Percentiles rank a stretch among this genome's conserved stretches.
Evolutionary conservation across 139 green algal species (phyloP).

Genomic region (Coelastrella sp.): DNA sequence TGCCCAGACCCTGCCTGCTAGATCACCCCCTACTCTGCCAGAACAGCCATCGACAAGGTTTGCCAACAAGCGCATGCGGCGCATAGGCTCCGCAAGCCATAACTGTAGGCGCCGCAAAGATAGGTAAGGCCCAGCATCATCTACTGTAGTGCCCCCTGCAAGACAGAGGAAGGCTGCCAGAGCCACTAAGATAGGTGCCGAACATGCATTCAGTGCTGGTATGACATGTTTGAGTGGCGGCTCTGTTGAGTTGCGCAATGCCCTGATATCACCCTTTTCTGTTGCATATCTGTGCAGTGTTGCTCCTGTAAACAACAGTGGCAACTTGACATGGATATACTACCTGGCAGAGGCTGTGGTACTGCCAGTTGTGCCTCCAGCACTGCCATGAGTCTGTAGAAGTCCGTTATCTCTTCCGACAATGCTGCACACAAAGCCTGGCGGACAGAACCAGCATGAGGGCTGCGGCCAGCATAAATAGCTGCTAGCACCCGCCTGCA

Average conservation of each 20-base stretch:
- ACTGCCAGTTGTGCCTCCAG: constrained; percentile 80
- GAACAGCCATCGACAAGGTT: constrained; percentile 68
- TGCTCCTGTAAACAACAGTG: too few relatives aligned
- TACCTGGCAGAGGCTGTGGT: constrained; percentile 59
- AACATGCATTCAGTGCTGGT: too few relatives aligned
- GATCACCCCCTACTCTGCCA: constrained; percentile 69
- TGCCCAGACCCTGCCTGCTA: constrained; percentile 77
- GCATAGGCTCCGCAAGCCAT: constrained; percentile 87
- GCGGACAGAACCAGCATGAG: constrained; percentile 61
- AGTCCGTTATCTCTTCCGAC: constrained; percentile 78
- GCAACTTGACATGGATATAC: too few relatives aligned
- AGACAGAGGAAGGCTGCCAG: too few relatives aligned
- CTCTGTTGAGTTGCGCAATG: too few relatives aligned
- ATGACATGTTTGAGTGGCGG: too few relatives aligned
- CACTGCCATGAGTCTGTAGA: constrained; percentile 90
- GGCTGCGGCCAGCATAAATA: background rate
- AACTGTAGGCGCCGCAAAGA: constrained; percentile 86
- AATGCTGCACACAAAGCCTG: constrained; percentile 78
- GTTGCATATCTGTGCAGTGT: too few relatives aligned
- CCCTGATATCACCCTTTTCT: too few relatives aligned
- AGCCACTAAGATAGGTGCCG: too few relatives aligned
- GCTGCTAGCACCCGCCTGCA: constrained; percentile 29
- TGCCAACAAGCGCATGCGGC: constrained; percentile 87
- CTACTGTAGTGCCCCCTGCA: background rate
- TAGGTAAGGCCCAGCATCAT: constrained; percentile 64